A percentile compares a stretch with the other conserved stretches of the same genome.
phyloP scores from a whole-genome alignment of 2,329 filamentous ascomycete genomes.

The Alternaria conjuncta region DNA sequence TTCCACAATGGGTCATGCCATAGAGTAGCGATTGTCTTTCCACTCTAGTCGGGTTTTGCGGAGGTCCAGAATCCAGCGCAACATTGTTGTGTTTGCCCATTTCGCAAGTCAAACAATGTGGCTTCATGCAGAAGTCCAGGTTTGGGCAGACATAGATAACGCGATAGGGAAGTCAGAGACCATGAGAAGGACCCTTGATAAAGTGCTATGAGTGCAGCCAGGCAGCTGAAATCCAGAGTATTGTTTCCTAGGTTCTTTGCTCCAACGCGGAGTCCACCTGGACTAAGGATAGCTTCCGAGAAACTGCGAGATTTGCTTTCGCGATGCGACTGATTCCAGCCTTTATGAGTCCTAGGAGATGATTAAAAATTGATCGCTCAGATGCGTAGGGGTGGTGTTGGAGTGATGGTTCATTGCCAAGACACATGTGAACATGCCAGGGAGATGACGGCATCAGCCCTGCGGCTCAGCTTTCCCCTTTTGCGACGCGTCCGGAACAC shows the following conservation, averaged over 20 bases:
- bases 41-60: not conserved
- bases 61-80: not conserved
- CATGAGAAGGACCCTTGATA: not conserved
- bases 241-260: not conserved
- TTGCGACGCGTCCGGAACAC: not conserved
- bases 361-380: not conserved
- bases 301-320: not conserved
- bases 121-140: not conserved
- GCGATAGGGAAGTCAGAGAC: not conserved
- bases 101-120: not conserved
- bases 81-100: not conserved
- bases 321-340: not conserved
- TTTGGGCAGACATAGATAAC: not conserved
- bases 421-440: constrained; percentile 6
- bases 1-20: not conserved
- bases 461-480: not conserved
- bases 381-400: not conserved
- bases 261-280: not conserved
- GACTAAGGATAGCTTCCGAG: not conserved
- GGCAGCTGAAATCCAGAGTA: not conserved
- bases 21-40: not conserved
- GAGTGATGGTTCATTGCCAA: not conserved
- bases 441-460: not conserved
- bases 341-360: not conserved
- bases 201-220: not conserved